Base-by-base conservation (phyloP, 192 early-diverging fungal genomes). In the Backusella australiensis region DNA sequence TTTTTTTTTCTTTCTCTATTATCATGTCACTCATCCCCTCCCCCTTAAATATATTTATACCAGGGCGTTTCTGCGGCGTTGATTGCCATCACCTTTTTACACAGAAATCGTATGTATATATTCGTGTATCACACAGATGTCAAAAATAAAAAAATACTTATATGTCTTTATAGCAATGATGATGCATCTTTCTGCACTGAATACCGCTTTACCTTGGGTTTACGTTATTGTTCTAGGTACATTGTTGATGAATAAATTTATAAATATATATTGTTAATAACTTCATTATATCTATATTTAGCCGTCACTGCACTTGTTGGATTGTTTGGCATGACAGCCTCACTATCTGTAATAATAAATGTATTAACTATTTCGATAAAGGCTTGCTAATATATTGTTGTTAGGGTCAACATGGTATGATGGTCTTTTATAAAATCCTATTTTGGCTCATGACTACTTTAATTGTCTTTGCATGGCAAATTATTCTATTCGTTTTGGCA, bases 91-190 rank as follows among this genome's bases (percentile, higher is more conserved):
- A 80, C 79, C 12, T 70, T 80, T 39, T 46, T 66, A 71, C 44
- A 80, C 41, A 81, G 77, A 71, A 81, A 81, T 65, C 79, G 75
- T 77, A 77, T 71, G 74, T 67, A 23, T 69, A n/a, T 36, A 3
- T 41, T 23, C 41, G 70, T 71, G 70, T 71, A 23, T 63, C 56
- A 63, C 23, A 71, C 19, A 29, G 5, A 71, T 49, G 39, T 44
- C 70, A 70, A 44, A 39, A 38, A 23, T 23, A 70, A 44, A 26
- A 36, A 67, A 17, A 35, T 4, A 21, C 26, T 34, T n/a, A 38
- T 44, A 21, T 67, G 0, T 0, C n/a, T 14, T 12, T 46, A 17
- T 70, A 81, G 79, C 79, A 21, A 77, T 81, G 79, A 69, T 81
- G 14, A 81, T 81, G 8, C 79, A 81, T 21, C 75, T 81, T 17